Evolutionary conservation across 1,139 yeast species (phyloP).

Genomic region (Pichia sp.): DNA sequence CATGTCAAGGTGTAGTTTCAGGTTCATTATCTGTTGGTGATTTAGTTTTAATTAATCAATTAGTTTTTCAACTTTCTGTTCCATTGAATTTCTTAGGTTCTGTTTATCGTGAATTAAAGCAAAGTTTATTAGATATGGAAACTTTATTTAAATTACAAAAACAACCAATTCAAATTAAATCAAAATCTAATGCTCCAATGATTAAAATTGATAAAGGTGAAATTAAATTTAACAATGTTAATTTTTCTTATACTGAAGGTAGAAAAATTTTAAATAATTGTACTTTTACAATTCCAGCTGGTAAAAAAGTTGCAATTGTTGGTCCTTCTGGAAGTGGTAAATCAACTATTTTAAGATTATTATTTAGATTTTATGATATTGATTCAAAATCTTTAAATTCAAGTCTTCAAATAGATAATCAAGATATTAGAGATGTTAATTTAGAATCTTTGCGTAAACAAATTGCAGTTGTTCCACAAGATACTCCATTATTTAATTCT

Average conservation of each 20-base stretch:
- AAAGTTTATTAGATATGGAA: conserved; percentile 90
- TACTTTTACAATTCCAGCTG: conserved; percentile 82
- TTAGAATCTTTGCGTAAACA: conserved; percentile 66
- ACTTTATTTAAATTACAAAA: conserved; percentile 77
- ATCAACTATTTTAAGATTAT: conserved; percentile 77
- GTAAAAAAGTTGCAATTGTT: conserved; percentile 84
- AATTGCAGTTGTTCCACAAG: conserved; percentile 96
- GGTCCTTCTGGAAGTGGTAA: conserved; percentile 97
- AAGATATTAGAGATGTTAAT: conserved; percentile 72
- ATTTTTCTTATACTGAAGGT: conserved; percentile 87
- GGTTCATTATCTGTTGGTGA: conserved; percentile 92
- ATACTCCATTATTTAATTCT: conserved; percentile 91
- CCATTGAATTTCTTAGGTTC: conserved; percentile 93
- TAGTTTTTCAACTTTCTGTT: conserved; percentile 91
- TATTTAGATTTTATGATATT: conserved; percentile 87
- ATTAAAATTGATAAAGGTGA: conserved; percentile 58
- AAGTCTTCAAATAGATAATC: conserved; percentile 79
- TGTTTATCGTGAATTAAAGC: conserved; percentile 90
- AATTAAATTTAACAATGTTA: conserved; percentile 81
- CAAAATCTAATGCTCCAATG: conserved; percentile 56
- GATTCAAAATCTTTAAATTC: conserved; percentile 42
- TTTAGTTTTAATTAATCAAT: conserved; percentile 88
- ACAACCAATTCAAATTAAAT: conserved; percentile 61
- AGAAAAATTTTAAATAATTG: conserved; percentile 82
- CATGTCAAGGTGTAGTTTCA: conserved; percentile 84